These are phyloP conservation scores for Arctium minus DNA, from an alignment of 129 eudicot species.

Conservation along the genomic window DNA sequence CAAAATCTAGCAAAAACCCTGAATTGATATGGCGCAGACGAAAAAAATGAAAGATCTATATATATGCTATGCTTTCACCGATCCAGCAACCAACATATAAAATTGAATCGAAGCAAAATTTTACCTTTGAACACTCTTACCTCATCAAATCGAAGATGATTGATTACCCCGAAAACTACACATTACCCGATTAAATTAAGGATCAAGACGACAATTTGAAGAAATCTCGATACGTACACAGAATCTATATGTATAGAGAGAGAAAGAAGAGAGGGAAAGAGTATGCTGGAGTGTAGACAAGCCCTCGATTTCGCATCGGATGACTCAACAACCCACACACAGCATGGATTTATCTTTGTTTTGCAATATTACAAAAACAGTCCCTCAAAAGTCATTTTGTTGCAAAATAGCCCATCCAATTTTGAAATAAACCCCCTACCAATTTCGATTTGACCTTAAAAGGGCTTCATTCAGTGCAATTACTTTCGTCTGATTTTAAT, in stretches of 20 bases:
- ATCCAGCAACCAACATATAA: constrained; percentile 7
- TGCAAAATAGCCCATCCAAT: neutral
- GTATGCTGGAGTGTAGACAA: constrained; percentile 31
- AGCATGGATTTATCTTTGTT: constrained; percentile 12
- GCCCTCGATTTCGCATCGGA: constrained; percentile 48
- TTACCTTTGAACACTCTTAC: constrained; percentile 6
- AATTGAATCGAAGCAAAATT: constrained; percentile 16
- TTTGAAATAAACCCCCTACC: neutral
- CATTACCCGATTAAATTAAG: constrained; percentile 13
- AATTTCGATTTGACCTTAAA: neutral
- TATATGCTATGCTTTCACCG: constrained; percentile 41
- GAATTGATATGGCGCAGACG: constrained; percentile 1
- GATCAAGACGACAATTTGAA: constrained; percentile 29
- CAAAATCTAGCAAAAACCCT: neutral
- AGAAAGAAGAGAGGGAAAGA: constrained; percentile 19
- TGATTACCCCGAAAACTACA: constrained; percentile 1
- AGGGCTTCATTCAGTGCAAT: neutral
- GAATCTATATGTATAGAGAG: constrained; percentile 1
- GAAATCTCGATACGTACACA: neutral
- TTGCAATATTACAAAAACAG: neutral
- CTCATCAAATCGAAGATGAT: constrained; percentile 11
- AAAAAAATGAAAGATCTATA: constrained; percentile 36
- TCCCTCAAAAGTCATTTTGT: neutral
- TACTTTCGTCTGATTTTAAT: neutral
- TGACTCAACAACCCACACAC: constrained; percentile 45